Base-by-base conservation (phyloP, 2,329 filamentous ascomycete genomes). In the Emericellopsis cladophorae region DNA sequence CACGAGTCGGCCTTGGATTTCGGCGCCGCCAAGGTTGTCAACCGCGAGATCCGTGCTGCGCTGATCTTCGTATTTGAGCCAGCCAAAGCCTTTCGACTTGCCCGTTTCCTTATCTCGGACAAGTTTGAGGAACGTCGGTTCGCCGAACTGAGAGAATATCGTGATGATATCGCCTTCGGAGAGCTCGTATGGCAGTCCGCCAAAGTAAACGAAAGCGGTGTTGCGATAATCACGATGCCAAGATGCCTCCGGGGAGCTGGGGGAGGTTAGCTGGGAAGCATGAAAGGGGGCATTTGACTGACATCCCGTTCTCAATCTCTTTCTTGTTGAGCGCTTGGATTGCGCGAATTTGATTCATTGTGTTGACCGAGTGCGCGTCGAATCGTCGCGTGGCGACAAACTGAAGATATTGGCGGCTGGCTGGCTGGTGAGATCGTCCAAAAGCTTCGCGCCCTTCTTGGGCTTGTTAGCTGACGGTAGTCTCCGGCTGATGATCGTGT, bases 141-240 rank as follows among this genome's bases (percentile, higher is more conserved):
- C 90, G 51, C 92, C 92, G 56, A 82, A 98, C 60, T 98, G 92
- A 7, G 88, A 95, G 68, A 96, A 98, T 45, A 98, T 93, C 10
- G 89, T 89, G 49, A 96, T 78, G 46, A 98, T 74, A 62, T 98
- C 92, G 61, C 93, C 93, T 66, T 98, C 92, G 38, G 87, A 88
- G 33, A 98, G 74, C 54, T 94, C 86, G 62, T 84, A 94, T 4
- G 89, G 87, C 11, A 98, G 74, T 23, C 90, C 90, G 55, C 93
- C 93, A 51, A 98, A 89, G 69, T 95, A 95, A 57, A 98, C 69
- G 61, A 90, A 98, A 44, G 92, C 93, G 2, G 92, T 96, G 66
- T 94, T 92, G 64, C 87, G 85, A 65, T 96, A 98, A 67, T 98
- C 93, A 59, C 83, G 81, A 59, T 96, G 90, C 90, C 90, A 96